These are phyloP conservation scores for Yarrowia porcina DNA, from an alignment of 805 yeast genomes.

Conservation along the genomic window DNA sequence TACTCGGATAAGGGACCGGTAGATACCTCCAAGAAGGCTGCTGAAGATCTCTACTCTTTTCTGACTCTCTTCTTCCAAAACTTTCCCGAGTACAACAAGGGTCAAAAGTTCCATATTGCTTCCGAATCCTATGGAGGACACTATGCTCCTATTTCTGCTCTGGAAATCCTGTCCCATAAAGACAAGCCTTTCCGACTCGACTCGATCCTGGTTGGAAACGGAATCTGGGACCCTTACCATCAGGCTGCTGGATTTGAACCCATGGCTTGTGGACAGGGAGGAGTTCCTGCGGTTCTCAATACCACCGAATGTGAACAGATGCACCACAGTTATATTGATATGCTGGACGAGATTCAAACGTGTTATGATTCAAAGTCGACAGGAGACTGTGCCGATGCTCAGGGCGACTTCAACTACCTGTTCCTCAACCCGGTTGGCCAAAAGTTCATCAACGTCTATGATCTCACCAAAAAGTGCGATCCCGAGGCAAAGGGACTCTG, in stretches of 20 bases:
- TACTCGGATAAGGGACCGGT: constrained; percentile 44
- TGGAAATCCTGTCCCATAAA: constrained; percentile 59
- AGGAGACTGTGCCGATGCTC: constrained; percentile 82
- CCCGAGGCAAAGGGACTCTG: constrained; percentile 5
- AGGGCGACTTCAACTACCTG: constrained; percentile 57
- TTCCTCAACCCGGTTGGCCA: neutral
- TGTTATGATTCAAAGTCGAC: constrained; percentile 71
- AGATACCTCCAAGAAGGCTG: constrained; percentile 65
- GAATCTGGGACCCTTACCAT: constrained; percentile 69
- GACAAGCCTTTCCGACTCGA: constrained; percentile 59
- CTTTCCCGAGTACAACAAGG: constrained; percentile 41
- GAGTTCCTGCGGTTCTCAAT: constrained; percentile 55
- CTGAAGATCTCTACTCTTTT: constrained; percentile 70
- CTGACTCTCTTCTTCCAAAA: constrained; percentile 69
- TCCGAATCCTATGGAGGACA: constrained; percentile 87
- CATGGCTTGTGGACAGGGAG: constrained; percentile 89
- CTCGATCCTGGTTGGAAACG: constrained; percentile 88
- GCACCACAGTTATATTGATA: neutral
- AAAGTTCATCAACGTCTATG: neutral
- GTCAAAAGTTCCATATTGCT: constrained; percentile 64
- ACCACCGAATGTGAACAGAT: constrained; percentile 67
- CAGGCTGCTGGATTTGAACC: constrained; percentile 78
- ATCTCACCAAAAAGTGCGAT: neutral
- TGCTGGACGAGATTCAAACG: constrained; percentile 54
- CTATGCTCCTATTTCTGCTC: constrained; percentile 75